phyloP scores from a whole-genome alignment of 768 basidiomycete genomes.

The Thelephora ganbajun region DNA sequence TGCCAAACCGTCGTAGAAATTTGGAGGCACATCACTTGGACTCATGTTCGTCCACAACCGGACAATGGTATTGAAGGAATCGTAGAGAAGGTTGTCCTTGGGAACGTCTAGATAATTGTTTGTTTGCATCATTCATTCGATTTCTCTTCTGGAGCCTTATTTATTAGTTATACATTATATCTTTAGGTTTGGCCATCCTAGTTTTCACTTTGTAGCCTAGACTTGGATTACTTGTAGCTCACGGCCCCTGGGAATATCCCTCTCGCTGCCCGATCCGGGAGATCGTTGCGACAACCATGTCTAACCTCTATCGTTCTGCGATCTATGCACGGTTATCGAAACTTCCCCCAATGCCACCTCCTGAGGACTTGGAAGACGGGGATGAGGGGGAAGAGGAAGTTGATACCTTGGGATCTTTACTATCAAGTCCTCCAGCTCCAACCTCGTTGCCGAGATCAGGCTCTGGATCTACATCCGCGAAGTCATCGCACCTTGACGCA shows the following conservation, averaged over 20 bases:
- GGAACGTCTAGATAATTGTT: no score
- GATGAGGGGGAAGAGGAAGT: constrained; percentile 39
- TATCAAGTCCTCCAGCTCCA: constrained; percentile 43
- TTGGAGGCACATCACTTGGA: neutral
- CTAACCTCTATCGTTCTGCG: constrained; percentile 62
- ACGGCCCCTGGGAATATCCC: no score
- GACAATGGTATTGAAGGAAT: no score
- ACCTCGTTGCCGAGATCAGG: constrained; percentile 33
- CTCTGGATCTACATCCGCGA: constrained; percentile 2
- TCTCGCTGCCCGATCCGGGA: no score
- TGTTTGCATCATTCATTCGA: no score
- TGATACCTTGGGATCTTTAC: constrained; percentile 48
- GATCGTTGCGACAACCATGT: constrained; percentile 28
- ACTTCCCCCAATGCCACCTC: constrained; percentile 43
- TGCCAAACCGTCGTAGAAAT: neutral
- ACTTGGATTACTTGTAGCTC: no score
- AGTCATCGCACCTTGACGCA: constrained; percentile 29
- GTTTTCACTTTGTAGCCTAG: no score
- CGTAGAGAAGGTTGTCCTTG: no score
- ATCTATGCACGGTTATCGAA: constrained; percentile 63
- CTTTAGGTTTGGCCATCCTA: no score
- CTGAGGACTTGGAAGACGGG: constrained; percentile 28
- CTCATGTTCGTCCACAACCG: neutral
- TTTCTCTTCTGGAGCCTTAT: no score
- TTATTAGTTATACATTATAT: no score